Evolutionary conservation across 2,329 filamentous ascomycete species (phyloP).

Genomic region (Clonostachys chloroleuca): DNA sequence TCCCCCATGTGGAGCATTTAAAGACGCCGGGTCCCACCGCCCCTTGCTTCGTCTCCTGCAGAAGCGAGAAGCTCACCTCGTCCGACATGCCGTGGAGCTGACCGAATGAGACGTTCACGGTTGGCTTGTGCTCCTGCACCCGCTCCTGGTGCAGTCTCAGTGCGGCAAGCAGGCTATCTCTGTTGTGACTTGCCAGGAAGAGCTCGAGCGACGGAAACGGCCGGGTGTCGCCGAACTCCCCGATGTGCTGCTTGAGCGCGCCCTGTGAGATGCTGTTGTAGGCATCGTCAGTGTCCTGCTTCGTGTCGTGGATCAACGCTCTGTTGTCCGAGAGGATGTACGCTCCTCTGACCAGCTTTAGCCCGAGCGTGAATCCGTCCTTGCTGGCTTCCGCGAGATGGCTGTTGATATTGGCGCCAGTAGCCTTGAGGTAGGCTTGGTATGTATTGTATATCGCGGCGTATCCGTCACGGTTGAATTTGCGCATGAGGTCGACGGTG

Average conservation of each 20-base stretch:
- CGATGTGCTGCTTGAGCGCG: slow-evolving; percentile 32
- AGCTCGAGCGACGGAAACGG: slow-evolving; percentile 40
- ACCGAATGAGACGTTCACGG: slow-evolving; percentile 36
- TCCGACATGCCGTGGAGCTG: slow-evolving; percentile 56
- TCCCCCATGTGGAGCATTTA: slow-evolving; percentile 35
- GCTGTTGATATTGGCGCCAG: slow-evolving; percentile 29
- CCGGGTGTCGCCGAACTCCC: slow-evolving; percentile 31
- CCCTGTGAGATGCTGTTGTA: slow-evolving; percentile 46
- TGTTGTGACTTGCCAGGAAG: slow-evolving; percentile 51
- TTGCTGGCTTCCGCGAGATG: slow-evolving; percentile 39
- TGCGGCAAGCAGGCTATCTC: slow-evolving; percentile 31
- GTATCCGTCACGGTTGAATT: slow-evolving; percentile 26
- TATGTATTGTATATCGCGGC: slow-evolving; percentile 45
- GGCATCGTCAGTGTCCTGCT: slow-evolving; percentile 43
- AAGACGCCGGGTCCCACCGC: slow-evolving; percentile 21
- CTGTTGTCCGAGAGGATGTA: slow-evolving; percentile 47
- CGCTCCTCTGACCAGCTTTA: slow-evolving; percentile 53
- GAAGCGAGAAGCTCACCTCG: slow-evolving; percentile 44
- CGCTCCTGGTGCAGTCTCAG: slow-evolving; percentile 35
- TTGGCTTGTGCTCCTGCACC: slow-evolving; percentile 22
- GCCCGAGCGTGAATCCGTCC: slow-evolving; percentile 44
- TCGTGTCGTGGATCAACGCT: slow-evolving; percentile 45
- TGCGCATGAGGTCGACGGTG: slow-evolving; percentile 26
- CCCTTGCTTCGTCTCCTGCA: slow-evolving; percentile 25
- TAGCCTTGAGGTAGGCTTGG: slow-evolving; percentile 50